A percentile compares a stretch with the other conserved stretches of the same genome.
phyloP scores from a whole-genome alignment of 164 flowering plant genomes.

The Cinnamomum chago region DNA sequence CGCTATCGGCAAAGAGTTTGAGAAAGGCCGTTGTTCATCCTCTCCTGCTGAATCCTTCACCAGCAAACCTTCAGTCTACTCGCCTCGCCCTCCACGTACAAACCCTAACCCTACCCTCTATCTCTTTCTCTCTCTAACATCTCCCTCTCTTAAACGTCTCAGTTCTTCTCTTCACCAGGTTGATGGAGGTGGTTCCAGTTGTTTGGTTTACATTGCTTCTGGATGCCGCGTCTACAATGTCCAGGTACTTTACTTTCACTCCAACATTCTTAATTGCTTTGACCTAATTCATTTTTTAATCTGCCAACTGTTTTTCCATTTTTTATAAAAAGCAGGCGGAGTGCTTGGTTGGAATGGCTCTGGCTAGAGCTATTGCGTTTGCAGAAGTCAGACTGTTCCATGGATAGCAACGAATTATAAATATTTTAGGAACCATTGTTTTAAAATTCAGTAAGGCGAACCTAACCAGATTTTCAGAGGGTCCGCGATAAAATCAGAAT shows the following conservation, averaged over 20 bases:
- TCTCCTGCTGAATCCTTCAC: constrained; percentile 9
- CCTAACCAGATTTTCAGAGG: too few species aligned
- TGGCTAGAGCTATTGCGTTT: too few species aligned
- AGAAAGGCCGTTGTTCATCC: constrained; percentile 13
- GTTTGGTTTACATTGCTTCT: constrained; percentile 64
- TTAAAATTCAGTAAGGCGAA: too few species aligned
- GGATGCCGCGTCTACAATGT: constrained; percentile 55
- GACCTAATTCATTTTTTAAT: too few species aligned
- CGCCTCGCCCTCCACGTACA: constrained; percentile 15
- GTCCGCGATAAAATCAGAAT: too few species aligned
- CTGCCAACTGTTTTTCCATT: too few species aligned
- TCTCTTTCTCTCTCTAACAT: neutral
- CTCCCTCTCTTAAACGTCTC: neutral
- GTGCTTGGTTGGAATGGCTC: too few species aligned
- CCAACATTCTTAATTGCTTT: too few species aligned
- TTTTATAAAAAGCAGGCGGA: too few species aligned
- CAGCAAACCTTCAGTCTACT: constrained; percentile 14
- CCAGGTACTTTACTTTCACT: constrained; percentile 23
- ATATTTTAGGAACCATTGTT: too few species aligned
- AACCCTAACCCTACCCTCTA: neutral
- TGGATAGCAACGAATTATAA: too few species aligned
- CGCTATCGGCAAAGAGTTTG: constrained; percentile 12
- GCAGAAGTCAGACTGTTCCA: too few species aligned
- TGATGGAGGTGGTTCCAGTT: constrained; percentile 37
- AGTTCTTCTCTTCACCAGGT: constrained; percentile 27